Conservation (phyloP, 257 asterid genomes). For the Cordia subcordata region DNA sequence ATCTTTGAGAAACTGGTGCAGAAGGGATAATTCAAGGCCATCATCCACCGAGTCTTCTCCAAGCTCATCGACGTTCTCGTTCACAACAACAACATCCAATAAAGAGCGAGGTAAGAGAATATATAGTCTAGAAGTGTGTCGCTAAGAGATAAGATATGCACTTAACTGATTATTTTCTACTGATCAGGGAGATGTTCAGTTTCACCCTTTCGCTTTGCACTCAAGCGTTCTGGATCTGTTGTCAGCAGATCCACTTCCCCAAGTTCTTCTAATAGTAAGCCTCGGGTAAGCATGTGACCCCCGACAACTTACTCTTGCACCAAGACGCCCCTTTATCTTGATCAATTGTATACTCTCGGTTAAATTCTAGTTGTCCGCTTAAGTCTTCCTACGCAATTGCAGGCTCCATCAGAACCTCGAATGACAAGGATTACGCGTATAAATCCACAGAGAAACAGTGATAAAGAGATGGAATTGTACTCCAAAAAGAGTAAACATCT, state of each 20-base stretch:
- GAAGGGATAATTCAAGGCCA: conserved; percentile 31
- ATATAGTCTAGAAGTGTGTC: background rate
- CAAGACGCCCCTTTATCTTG: background rate
- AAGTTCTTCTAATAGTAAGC: conserved; percentile 17
- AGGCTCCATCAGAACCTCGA: conserved; percentile 61
- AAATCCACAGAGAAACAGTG: conserved; percentile 32
- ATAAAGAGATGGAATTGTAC: conserved; percentile 36
- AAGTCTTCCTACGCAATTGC: conserved; percentile 9
- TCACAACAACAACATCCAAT: conserved; percentile 36
- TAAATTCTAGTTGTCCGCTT: background rate
- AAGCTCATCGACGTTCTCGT: conserved; percentile 38
- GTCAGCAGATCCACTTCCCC: conserved; percentile 52
- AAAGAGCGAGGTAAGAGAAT: conserved; percentile 47
- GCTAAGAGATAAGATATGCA: background rate
- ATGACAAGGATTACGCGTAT: conserved; percentile 23
- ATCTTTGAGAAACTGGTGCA: conserved; percentile 20
- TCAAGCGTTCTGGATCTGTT: conserved; percentile 55
- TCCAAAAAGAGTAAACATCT: conserved; percentile 49
- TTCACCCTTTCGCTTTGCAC: conserved; percentile 48
- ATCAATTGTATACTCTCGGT: background rate
- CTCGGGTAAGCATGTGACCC: conserved; percentile 51
- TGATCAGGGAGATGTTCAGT: conserved; percentile 45
- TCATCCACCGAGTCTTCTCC: conserved; percentile 35
- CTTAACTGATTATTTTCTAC: background rate
- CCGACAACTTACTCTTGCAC: too few species aligned